Conservation (phyloP, 2,329 filamentous ascomycete genomes). For the Ophiosphaerella korrae region DNA sequence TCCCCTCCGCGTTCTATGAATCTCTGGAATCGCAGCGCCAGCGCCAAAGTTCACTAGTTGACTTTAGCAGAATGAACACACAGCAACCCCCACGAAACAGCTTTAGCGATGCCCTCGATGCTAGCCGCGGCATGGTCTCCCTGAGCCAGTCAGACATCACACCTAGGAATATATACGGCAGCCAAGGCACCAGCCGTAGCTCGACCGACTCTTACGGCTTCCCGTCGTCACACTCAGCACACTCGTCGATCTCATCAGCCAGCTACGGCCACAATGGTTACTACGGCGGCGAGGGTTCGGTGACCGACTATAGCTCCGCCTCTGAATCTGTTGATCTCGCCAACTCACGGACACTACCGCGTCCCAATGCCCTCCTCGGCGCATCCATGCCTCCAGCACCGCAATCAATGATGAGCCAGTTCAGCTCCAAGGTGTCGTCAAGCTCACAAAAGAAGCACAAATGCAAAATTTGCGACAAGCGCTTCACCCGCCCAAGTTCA, state of each 20-base stretch:
- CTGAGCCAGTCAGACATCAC: slow-evolving; percentile 87
- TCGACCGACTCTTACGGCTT: slow-evolving; percentile 91
- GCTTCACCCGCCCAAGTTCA: slow-evolving; percentile 92
- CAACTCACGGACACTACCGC: slow-evolving; percentile 79
- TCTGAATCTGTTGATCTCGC: slow-evolving; percentile 83
- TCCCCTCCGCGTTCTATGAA: slow-evolving; percentile 61
- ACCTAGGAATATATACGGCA: slow-evolving; percentile 79
- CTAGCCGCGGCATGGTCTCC: slow-evolving; percentile 90
- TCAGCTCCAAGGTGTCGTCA: slow-evolving; percentile 93
- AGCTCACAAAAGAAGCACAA: slow-evolving; percentile 99
- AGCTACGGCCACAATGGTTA: slow-evolving; percentile 85
- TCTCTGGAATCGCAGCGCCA: slow-evolving; percentile 53
- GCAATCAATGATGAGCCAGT: slow-evolving; percentile 98
- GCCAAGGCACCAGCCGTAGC: slow-evolving; percentile 65
- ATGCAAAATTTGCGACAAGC: slow-evolving; percentile 98
- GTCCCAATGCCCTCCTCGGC: slow-evolving; percentile 70
- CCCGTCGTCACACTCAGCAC: slow-evolving; percentile 80
- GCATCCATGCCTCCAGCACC: slow-evolving; percentile 76
- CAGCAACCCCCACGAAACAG: slow-evolving; percentile 66
- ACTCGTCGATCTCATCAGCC: slow-evolving; percentile 85
- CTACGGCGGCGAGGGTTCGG: slow-evolving; percentile 76
- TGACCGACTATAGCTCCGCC: slow-evolving; percentile 92
- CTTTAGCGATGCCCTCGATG: slow-evolving; percentile 89
- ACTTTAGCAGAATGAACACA: slow-evolving; percentile 65
- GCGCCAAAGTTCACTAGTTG: slow-evolving; percentile 68